Evolutionary conservation across 495 filamentous ascomycete genomes (phyloP).

Genomic region (Hypomontagnella monticulosa): DNA sequence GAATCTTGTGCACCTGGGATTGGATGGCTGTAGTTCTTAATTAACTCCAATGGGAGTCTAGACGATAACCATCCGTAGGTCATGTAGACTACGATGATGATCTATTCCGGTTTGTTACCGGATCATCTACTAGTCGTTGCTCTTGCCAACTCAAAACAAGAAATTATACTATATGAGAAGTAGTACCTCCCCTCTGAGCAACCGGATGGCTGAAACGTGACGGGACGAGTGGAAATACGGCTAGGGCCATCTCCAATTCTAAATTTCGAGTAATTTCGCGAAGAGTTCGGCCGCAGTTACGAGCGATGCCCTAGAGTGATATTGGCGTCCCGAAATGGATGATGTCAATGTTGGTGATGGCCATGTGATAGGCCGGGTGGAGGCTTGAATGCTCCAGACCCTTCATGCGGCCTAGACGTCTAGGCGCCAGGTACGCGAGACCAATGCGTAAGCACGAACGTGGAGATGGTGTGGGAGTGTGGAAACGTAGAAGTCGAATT

Average conservation of each 20-base stretch:
- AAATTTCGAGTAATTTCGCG: neutral
- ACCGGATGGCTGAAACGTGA: constrained; percentile 7
- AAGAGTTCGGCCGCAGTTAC: neutral
- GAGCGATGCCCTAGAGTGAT: constrained; percentile 10
- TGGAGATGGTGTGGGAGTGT: constrained; percentile 32
- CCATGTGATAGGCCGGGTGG: constrained; percentile 33
- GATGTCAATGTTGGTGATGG: constrained; percentile 25
- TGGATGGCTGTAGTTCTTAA: constrained; percentile 4
- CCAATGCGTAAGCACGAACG: constrained; percentile 35
- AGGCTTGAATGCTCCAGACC: constrained; percentile 30
- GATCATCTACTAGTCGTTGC: constrained; percentile 1
- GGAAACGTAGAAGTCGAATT: constrained; percentile 21
- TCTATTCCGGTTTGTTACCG: neutral
- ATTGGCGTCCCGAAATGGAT: constrained; percentile 13
- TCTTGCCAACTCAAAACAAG: constrained; percentile 1
- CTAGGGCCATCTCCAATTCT: neutral
- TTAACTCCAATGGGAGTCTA: neutral
- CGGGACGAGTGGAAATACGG: neutral
- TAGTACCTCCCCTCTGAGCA: neutral
- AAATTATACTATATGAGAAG: neutral
- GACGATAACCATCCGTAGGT: constrained; percentile 1
- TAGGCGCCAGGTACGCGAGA: constrained; percentile 44
- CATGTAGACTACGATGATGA: neutral
- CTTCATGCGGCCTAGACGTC: constrained; percentile 36
- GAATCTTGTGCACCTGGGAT: constrained; percentile 5